Evolutionary conservation across 129 eudicot genomes (phyloP).

Genomic region (Artemisia argyi): DNA sequence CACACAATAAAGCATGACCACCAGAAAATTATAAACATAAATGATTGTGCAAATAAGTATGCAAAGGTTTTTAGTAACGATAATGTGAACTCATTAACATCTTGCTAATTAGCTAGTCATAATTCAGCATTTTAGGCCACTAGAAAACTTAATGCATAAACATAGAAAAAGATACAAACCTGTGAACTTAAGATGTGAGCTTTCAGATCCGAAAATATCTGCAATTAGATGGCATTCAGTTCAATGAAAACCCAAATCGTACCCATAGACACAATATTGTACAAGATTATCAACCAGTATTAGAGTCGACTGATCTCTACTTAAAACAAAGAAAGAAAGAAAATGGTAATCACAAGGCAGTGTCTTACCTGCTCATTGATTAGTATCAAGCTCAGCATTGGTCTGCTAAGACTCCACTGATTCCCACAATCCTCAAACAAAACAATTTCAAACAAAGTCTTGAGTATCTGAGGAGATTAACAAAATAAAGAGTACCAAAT

Average conservation of each 20-base stretch:
- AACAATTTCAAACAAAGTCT: conserved; percentile 92
- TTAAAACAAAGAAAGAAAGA: neutral
- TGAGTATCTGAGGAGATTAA: conserved; percentile 61
- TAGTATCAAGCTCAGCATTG: conserved; percentile 91
- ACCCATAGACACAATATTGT: neutral
- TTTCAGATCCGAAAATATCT: conserved; percentile 84
- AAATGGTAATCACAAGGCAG: neutral
- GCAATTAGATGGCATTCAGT: conserved; percentile 29
- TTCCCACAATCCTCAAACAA: conserved; percentile 80
- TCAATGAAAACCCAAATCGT: conserved; percentile 21
- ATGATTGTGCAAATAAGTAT: neutral
- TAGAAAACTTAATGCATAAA: neutral
- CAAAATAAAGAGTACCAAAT: neutral
- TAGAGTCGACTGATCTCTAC: neutral
- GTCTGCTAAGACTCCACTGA: conserved; percentile 91
- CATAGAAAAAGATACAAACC: conserved; percentile 38
- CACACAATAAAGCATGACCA: neutral
- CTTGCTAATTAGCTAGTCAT: neutral
- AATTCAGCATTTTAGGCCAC: neutral
- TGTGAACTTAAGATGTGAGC: conserved; percentile 84
- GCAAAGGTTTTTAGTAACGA: neutral
- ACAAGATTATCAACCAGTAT: neutral
- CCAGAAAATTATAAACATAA: neutral
- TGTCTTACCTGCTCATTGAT: conserved; percentile 73
- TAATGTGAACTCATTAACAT: neutral